Evolutionary conservation across 2,329 filamentous ascomycete species (phyloP), one percentile per base, ranked within the genome.

Genomic region (Emergomyces orientalis): DNA sequence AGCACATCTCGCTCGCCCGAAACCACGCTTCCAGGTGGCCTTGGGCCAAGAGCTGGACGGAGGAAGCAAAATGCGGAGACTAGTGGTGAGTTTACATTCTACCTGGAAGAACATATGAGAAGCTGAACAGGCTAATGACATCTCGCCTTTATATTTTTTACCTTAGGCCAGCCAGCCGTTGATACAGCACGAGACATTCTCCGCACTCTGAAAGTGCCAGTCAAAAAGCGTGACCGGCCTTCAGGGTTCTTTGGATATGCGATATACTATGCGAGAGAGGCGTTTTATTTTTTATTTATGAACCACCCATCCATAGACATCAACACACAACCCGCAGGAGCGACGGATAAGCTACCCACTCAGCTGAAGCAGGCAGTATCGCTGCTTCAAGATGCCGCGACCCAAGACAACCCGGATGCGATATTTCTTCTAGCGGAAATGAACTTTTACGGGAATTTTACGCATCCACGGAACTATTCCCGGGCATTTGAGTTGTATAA

Each of bases 361-460:
- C 78, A 80, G 9, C 75, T 89, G n/a, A 74, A 76, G 27, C 78
- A 82, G 65, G 86, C 84, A 2, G 82, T 88, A 47, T 76, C 78
- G 63, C 76, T 87, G 41, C 75, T 89, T 64, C 80, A 84, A 68
- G 76, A 81, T 59, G 85, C 86, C 41, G 85, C 85, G 3, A 75
- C 80, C 8, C 76, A 81, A 67, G 73, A 79, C 64, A 76, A 80
- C 62, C 83, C 90, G 1, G 92, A 99, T 74, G 94, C 94, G 5
- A 84, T 97, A 55, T 96, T 88, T 71, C 80, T 96, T 19, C 82
- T 99, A 30, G 94, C 90, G 22, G 90, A 99, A 73, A 88, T 99
- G 82, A 96, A 95, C 79, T 97, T 97, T 76, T 91, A 94, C 71
- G 94, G 94, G 73, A 97, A 97, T 76, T 96, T 88, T 76, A 89